Evolutionary conservation across 139 green algal species (phyloP).

Genomic region (Chlamydomonas schloesseri): DNA sequence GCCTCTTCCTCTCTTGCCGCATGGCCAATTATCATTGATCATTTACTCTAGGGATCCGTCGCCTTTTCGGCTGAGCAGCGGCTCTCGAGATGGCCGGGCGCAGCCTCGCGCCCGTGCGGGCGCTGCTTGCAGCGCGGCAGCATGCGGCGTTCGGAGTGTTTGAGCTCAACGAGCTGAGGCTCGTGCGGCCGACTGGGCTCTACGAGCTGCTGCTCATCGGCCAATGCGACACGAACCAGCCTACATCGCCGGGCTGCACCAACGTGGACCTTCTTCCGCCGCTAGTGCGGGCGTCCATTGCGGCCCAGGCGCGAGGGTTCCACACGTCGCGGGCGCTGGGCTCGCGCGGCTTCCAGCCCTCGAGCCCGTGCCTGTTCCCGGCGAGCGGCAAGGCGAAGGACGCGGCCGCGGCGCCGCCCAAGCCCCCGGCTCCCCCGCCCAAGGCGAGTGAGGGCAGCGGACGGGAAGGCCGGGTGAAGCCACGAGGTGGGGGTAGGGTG

Average conservation of each 20-base stretch:
- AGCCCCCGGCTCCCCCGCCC: neutral
- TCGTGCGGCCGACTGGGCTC: neutral
- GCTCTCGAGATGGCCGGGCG: neutral
- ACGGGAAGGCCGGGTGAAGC: no score
- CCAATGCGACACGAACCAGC: neutral
- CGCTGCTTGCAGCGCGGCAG: neutral
- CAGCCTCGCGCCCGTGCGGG: neutral
- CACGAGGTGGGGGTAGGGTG: no score
- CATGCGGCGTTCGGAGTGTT: neutral
- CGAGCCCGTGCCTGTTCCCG: neutral
- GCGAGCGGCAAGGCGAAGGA: neutral
- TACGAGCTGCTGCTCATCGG: conserved; percentile 11
- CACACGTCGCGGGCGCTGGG: neutral
- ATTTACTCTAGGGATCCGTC: no score
- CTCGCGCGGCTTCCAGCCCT: neutral
- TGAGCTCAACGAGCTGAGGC: neutral
- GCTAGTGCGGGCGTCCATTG: neutral
- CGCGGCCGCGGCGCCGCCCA: neutral
- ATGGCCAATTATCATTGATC: no score
- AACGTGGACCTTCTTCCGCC: conserved; percentile 9
- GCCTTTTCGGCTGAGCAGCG: no score
- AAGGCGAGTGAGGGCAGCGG: neutral
- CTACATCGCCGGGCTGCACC: neutral
- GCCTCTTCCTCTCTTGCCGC: no score
- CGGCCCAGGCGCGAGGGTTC: neutral